phyloP scores from a whole-genome alignment of 495 filamentous ascomycete genomes.

The Corynascus novoguineensis region DNA sequence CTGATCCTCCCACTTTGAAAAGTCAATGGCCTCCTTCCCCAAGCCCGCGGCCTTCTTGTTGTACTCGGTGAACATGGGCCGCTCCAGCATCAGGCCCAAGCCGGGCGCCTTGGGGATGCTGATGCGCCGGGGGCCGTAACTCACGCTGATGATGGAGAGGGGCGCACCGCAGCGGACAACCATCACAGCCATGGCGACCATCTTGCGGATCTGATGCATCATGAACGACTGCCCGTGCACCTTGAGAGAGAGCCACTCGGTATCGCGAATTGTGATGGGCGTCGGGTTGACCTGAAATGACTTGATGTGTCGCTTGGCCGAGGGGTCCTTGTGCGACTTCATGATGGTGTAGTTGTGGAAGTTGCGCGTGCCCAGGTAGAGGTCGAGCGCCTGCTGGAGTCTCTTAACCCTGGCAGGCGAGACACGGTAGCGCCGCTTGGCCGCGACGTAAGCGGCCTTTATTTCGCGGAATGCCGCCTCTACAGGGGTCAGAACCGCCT shows the following conservation, averaged over 20 bases:
- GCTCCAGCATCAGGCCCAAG: constrained; percentile 79
- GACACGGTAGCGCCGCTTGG: constrained; percentile 77
- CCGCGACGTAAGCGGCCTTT: constrained; percentile 68
- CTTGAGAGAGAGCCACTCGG: constrained; percentile 90
- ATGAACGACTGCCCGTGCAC: constrained; percentile 98
- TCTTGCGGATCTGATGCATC: constrained; percentile 99
- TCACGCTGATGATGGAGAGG: constrained; percentile 59
- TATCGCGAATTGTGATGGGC: constrained; percentile 80
- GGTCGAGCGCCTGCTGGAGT: constrained; percentile 63
- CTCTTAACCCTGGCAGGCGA: constrained; percentile 61
- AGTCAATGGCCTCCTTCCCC: constrained; percentile 63
- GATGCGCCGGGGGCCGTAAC: constrained; percentile 60
- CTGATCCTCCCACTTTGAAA: constrained; percentile 65
- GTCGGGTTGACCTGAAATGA: constrained; percentile 68
- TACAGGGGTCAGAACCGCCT: constrained; percentile 40
- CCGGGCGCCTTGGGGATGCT: constrained; percentile 91
- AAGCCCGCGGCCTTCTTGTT: constrained; percentile 56
- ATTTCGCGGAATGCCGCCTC: constrained; percentile 65
- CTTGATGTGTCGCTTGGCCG: constrained; percentile 80
- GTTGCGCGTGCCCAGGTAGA: constrained; percentile 76
- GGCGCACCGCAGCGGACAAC: constrained; percentile 73
- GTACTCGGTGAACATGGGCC: constrained; percentile 83
- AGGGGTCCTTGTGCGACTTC: constrained; percentile 71
- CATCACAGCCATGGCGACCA: constrained; percentile 89
- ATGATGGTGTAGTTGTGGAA: constrained; percentile 96